Conservation (phyloP, 257 asterid species). For the Salvia rosmarinus region DNA sequence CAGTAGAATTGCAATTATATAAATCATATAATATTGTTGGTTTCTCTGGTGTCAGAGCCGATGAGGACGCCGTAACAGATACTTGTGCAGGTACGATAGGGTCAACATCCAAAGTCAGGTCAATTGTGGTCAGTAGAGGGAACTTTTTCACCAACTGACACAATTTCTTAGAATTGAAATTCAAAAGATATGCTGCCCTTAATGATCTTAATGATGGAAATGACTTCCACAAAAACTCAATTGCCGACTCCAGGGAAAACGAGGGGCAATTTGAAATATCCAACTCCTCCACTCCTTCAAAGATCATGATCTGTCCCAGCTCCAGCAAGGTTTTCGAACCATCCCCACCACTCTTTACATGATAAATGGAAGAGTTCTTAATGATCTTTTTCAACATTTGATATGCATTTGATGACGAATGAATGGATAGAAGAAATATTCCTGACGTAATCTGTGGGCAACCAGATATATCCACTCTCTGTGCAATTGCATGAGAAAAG, state of each 20-base stretch:
- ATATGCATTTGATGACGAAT: conserved; percentile 48
- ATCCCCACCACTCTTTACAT: conserved; percentile 34
- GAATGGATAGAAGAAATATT: conserved; percentile 60
- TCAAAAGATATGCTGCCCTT: conserved; percentile 62
- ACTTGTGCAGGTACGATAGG: conserved; percentile 66
- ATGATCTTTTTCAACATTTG: conserved; percentile 44
- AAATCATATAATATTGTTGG: conserved; percentile 29
- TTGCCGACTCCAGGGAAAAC: conserved; percentile 59
- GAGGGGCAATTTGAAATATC: conserved; percentile 82
- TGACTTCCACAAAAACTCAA: conserved; percentile 62
- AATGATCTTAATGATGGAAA: conserved; percentile 73
- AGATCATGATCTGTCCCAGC: conserved; percentile 47
- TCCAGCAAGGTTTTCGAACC: conserved; percentile 38
- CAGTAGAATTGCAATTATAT: conserved; percentile 32
- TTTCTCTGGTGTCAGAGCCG: conserved; percentile 37
- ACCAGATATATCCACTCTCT: conserved; percentile 80
- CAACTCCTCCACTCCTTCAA: conserved; percentile 73
- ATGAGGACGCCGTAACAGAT: conserved; percentile 51
- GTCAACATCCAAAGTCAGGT: conserved; percentile 67
- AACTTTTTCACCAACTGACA: conserved; percentile 56
- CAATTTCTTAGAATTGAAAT: conserved; percentile 51
- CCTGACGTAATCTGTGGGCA: conserved; percentile 68
- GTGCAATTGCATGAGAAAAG: conserved; percentile 37
- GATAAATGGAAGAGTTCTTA: conserved; percentile 41
- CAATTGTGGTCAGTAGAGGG: conserved; percentile 59